Percentiles rank a stretch among this genome's conserved stretches.
phyloP scores from a whole-genome alignment of 2,329 filamentous ascomycete genomes.

The Penicillium sp. region DNA sequence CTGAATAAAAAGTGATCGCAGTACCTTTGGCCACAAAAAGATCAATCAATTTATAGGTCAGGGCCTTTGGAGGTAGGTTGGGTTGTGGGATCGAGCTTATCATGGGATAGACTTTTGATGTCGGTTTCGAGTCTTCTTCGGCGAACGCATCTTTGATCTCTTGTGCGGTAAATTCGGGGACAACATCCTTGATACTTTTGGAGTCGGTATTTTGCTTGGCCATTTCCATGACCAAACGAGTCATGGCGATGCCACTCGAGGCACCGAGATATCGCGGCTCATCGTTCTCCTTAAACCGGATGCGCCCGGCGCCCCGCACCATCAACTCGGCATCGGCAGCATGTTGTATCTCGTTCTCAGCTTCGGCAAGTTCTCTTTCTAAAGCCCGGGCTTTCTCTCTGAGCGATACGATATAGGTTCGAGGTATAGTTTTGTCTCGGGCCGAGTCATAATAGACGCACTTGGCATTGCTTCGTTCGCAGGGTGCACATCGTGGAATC shows the following conservation, averaged over 20 bases:
- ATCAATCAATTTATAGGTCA: constrained; percentile 76
- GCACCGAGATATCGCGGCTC: constrained; percentile 89
- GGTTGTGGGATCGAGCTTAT: constrained; percentile 80
- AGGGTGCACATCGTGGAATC: constrained; percentile 85
- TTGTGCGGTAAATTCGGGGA: constrained; percentile 69
- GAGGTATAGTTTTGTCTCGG: constrained; percentile 79
- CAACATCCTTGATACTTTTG: constrained; percentile 86
- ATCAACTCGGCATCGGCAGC: constrained; percentile 75
- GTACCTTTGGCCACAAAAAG: constrained; percentile 81
- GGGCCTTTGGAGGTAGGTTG: constrained; percentile 67
- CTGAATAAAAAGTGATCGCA: not conserved
- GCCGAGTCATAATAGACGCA: constrained; percentile 96
- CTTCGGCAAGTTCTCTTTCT: constrained; percentile 74
- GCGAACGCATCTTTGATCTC: constrained; percentile 66
- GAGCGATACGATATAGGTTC: constrained; percentile 87
- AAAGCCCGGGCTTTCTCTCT: constrained; percentile 81
- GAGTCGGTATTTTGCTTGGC: constrained; percentile 91
- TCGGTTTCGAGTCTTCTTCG: constrained; percentile 63
- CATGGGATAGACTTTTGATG: constrained; percentile 81
- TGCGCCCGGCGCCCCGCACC: constrained; percentile 79
- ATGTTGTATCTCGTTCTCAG: constrained; percentile 72
- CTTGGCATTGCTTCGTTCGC: constrained; percentile 82
- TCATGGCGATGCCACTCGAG: constrained; percentile 94
- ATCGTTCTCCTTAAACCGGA: constrained; percentile 79
- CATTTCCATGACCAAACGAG: constrained; percentile 90